Evolutionary conservation across 805 yeast genomes (phyloP).

Genomic region (Saccharomycopsis sp.): DNA sequence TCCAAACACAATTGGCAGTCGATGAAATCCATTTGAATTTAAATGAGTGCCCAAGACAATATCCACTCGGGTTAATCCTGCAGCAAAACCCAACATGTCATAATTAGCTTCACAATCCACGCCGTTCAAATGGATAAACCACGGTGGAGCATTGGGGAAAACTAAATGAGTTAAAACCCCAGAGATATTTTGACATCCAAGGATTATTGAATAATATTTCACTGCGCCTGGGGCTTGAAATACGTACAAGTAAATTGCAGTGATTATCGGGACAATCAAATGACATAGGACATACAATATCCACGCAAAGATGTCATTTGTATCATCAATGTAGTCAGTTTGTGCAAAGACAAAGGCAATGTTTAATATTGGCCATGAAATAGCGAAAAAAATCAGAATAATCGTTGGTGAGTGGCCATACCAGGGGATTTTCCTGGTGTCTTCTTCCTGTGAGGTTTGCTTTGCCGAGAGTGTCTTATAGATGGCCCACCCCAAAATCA

Average conservation of each 20-base stretch:
- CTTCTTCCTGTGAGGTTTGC: neutral
- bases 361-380: constrained; percentile 45
- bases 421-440: neutral
- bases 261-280: constrained; percentile 51
- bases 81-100: constrained; percentile 62
- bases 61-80: constrained; percentile 63
- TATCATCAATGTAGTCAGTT: constrained; percentile 33
- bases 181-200: constrained; percentile 54
- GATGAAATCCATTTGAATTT: constrained; percentile 56
- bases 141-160: constrained; percentile 70
- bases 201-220: constrained; percentile 43
- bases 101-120: constrained; percentile 48
- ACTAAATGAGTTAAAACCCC: constrained; percentile 56
- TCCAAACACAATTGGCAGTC: constrained; percentile 64
- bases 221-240: constrained; percentile 62
- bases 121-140: constrained; percentile 61
- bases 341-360: constrained; percentile 35
- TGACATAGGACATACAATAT: constrained; percentile 55
- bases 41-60: constrained; percentile 54
- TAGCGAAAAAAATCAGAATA: constrained; percentile 36
- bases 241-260: constrained; percentile 55
- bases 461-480: neutral
- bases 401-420: constrained; percentile 24
- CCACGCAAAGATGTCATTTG: constrained; percentile 54
- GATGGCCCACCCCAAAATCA: constrained; percentile 8